Evolutionary conservation across 192 early-diverging fungal species (phyloP), one percentile per base, ranked within the genome.

Genomic region (Allomyces macrogynus): DNA sequence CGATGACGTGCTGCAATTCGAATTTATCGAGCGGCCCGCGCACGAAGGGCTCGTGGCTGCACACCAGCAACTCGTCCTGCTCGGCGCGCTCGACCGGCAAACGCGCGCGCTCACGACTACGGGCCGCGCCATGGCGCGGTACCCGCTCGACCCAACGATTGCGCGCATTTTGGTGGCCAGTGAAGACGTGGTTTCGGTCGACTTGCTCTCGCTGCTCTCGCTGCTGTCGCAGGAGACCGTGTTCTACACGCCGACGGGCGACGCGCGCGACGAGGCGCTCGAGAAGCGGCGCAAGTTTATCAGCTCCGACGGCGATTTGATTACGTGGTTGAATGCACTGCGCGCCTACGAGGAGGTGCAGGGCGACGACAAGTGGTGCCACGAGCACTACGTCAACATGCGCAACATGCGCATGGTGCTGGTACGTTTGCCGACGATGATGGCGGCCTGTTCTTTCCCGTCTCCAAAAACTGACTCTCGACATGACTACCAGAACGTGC

Each of bases 1-100:
- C 54, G 74, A 87, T 40, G 83, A 99, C 68, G 81, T 95, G n/a
- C 73, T 89, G 65, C 68, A 71, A 23, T 99, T 99, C 75, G 94
- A 96, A 67, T 99, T 89, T 73, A 87, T 99, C 84, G 93, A 99
- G 68, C 79, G 82, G 26, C 93, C 96, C 9, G 83, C 87, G 0
- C 78, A 87, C 60, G 77, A 27, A 61, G 76, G 77, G 64, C 78
- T 99, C 62, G 72, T 88, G 42, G 80, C 87, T 22, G 92, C 96
- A 11, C 70, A 96, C 60, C 88, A 94, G 63, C 86, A 92, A 57
- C 76, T 99, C 18, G 92, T 85, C 75, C 86, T 92, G 3, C 77
- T 99, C 0, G 83, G 86, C 9, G 93, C 93, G 0, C 75, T 99
- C 60, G 81, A 91, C 68, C 49, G 49, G 16, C 89, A 92, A 66